Conservation (phyloP, 345 rosid species). For the Eucalyptus tenuipes region DNA sequence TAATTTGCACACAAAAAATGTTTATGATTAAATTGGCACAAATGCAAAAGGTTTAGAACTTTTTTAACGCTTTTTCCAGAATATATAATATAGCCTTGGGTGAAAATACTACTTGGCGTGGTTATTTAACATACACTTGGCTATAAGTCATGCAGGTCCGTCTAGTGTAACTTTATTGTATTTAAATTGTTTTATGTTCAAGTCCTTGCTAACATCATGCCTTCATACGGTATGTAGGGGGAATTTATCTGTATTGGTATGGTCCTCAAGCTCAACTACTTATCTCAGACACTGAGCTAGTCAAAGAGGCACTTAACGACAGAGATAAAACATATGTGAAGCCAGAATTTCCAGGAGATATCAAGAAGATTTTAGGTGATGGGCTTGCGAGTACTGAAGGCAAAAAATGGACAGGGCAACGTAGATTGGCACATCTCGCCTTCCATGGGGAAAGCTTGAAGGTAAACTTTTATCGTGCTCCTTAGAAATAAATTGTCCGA, state of each 20-base stretch:
- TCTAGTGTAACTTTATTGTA: too few species aligned
- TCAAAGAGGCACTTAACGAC: neutral
- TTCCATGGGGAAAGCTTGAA: slow-evolving; percentile 35
- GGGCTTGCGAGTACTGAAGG: slow-evolving; percentile 16
- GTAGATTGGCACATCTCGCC: slow-evolving; percentile 28
- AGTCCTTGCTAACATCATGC: neutral
- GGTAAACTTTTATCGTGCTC: neutral
- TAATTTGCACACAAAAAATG: too few species aligned
- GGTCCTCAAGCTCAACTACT: neutral
- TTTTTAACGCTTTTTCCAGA: too few species aligned
- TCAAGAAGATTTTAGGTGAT: slow-evolving; percentile 14
- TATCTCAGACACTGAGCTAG: neutral
- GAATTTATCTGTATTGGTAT: neutral
- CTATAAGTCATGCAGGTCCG: neutral
- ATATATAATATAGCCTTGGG: too few species aligned
- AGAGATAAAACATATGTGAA: slow-evolving; percentile 6
- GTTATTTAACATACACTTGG: too few species aligned
- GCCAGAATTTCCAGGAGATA: neutral
- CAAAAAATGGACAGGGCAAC: slow-evolving; percentile 20
- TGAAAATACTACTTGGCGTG: too few species aligned
- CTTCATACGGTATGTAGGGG: neutral
- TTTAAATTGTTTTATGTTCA: neutral
- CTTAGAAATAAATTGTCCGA: neutral
- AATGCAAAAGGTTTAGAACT: too few species aligned
- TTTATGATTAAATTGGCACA: too few species aligned